phyloP scores from a whole-genome alignment of 768 basidiomycete genomes.

The Xerocomellus amylosporus region DNA sequence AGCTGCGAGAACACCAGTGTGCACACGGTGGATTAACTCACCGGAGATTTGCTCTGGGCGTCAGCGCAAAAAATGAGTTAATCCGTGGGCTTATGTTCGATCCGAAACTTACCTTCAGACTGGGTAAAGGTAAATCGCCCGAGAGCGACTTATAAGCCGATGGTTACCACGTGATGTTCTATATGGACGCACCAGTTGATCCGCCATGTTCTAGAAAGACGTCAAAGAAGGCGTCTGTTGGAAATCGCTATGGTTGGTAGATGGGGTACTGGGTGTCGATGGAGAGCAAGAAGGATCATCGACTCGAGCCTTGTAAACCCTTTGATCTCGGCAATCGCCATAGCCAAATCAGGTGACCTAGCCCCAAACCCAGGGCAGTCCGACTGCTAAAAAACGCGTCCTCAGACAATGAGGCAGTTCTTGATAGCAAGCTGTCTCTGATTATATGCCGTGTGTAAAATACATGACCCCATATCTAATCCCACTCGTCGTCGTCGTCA shows the following conservation, averaged over 20 bases:
- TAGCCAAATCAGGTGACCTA: constrained; percentile 22
- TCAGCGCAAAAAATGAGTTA: neutral
- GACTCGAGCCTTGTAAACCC: neutral
- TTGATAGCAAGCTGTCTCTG: neutral
- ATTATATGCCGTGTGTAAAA: constrained; percentile 12
- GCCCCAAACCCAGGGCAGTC: constrained; percentile 19
- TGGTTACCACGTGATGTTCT: constrained; percentile 7
- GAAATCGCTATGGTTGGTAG: constrained; percentile 4
- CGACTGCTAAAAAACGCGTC: neutral
- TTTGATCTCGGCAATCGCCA: constrained; percentile 37
- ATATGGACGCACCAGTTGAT: constrained; percentile 49
- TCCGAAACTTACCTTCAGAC: constrained; percentile 54
- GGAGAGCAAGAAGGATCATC: constrained; percentile 3
- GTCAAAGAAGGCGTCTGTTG: neutral
- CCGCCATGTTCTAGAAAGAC: constrained; percentile 44
- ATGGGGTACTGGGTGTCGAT: constrained; percentile 4
- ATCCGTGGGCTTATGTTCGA: neutral
- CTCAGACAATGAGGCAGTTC: neutral
- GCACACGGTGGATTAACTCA: constrained; percentile 35
- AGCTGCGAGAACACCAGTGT: neutral
- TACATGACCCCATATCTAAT: constrained; percentile 24
- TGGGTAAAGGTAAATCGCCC: constrained; percentile 20
- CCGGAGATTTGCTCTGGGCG: constrained; percentile 87
- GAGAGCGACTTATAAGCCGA: constrained; percentile 17
- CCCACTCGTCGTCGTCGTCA: constrained; percentile 69